Conservation (phyloP, 2,329 filamentous ascomycete genomes). For the Beauveria sp. region DNA sequence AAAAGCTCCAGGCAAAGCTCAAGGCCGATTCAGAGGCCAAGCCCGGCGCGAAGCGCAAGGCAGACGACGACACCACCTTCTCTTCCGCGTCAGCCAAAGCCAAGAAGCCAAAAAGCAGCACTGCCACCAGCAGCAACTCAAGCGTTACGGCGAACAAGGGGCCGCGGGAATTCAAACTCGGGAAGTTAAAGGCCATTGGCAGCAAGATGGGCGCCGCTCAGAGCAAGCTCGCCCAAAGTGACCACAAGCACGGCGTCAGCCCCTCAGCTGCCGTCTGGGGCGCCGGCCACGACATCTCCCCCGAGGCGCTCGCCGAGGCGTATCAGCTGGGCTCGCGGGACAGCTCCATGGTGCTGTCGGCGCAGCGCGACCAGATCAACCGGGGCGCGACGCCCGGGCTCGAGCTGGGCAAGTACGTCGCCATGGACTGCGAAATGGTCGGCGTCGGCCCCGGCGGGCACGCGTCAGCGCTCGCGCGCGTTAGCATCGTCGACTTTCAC, state of each 20-base stretch:
- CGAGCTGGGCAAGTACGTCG: constrained; percentile 81
- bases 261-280: constrained; percentile 54
- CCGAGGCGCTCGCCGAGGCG: constrained; percentile 52
- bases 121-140: background rate
- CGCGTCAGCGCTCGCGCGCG: constrained; percentile 72
- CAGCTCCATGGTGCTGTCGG: constrained; percentile 39
- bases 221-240: constrained; percentile 37
- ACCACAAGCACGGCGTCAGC: constrained; percentile 33
- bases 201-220: constrained; percentile 49
- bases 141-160: background rate
- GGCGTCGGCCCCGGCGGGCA: constrained; percentile 66
- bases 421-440: constrained; percentile 98
- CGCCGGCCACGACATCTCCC: constrained; percentile 52
- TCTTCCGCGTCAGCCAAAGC: constrained; percentile 15
- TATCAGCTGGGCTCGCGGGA: constrained; percentile 49
- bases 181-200: constrained; percentile 8
- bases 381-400: constrained; percentile 53
- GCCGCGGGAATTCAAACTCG: constrained; percentile 8
- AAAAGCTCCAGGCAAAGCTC: constrained; percentile 61
- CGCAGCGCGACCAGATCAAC: constrained; percentile 49
- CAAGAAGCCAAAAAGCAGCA: constrained; percentile 23
- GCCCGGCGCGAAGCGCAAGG: constrained; percentile 36
- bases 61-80: constrained; percentile 19
- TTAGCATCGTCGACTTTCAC: constrained; percentile 89
- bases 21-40: constrained; percentile 36